Base-by-base conservation (phyloP, 31 red algal genomes). In the Porphyra umbilicalis region DNA sequence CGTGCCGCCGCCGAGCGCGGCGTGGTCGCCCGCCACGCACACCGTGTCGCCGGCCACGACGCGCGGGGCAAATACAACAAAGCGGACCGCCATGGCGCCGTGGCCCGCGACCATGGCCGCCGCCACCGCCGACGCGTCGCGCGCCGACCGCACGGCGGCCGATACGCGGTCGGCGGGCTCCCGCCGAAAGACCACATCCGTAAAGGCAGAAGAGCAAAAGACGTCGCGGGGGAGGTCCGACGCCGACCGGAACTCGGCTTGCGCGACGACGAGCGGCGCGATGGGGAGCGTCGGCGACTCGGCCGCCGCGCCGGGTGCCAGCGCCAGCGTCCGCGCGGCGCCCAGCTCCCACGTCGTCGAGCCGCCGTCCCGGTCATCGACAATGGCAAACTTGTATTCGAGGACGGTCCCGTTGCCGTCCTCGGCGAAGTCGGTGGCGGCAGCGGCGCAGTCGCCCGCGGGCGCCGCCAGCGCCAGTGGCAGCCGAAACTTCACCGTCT, bases 131-230 rank as follows among this genome's bases (percentile, higher is more conserved):
- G 75, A 34, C 36, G 35, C 78, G 33, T 79, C 42, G 32, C 8
- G 34, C 8, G 75, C 57, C 4, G 68, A n/a, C 76, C 9, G 20
- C 16, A 79, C 80, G 30, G 71, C 30, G n/a, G 33, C 30, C 67
- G 32, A 38, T 32, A 44, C 37, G 31, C 76, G 38, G 20, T n/a
- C 38, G 32, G 20, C 79, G 14, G 31, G 6, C 36, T 88, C 42
- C 9, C 92, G 83, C 25, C 95, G 83, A 35, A 94, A 94, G 20
- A 97, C 67, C 11, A 97, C 91, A 79, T 94, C 85, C 71, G 79
- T 88, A 87, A 97, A 94, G 1, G 91, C 95, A 29, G 86, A n/a
- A 2, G 88, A 71, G 8, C 57, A 71, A 71, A 71, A 71, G 57
- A 71, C 57, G 57, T 71, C 57, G 3, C 77, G 57, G 57, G 57